Base-by-base conservation (phyloP, 2,329 filamentous ascomycete species). In the Verticillium tricorpus region DNA sequence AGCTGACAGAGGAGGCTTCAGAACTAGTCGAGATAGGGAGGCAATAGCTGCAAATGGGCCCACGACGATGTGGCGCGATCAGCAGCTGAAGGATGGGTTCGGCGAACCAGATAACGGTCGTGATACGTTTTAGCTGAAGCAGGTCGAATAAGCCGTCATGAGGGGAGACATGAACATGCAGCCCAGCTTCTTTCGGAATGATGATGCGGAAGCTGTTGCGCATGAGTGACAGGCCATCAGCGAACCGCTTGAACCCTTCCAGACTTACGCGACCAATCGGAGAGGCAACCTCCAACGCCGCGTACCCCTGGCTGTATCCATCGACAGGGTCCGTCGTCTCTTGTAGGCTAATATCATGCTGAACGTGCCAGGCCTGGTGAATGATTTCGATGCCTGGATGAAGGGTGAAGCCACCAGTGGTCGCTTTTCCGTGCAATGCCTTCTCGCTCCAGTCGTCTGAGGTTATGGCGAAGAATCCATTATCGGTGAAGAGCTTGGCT, bases 141-240 rank as follows among this genome's bases (percentile, higher is more conserved):
- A 63, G 54, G 0, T 54, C 55, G 55, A 63, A 64, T n/a, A 34
- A 40, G 12, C 59, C 9, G 17, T 57, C 50, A 25, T 56, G 54
- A n/a, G 54, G 14, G 6, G 61, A 59, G 22, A 63, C 59, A 40
- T 64, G 63, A 4, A 64, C 57, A 35, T 63, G 62, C 4, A 61
- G 12, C 6, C 61, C 63, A 12, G 61, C 61, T n/a, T 28, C 50
- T 8, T 11, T 6, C 31, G 58, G 37, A 1, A 57, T 8, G 56
- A 64, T 61, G 14, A 54, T 55, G 1, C 63, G 59, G 11, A 52
- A 19, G 25, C 31, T 37, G 17, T 28, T 34, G 19, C 63, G 59
- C 19, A 64, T 15, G 14, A 56, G 7, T 12, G n/a, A n/a, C n/a
- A 64, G 5, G 2, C 61, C 59, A 31, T 56, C 15, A 9, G 32